These are phyloP conservation scores for Pisolithus microcarpus DNA, from an alignment of 768 basidiomycete genomes.

Conservation along the genomic window DNA sequence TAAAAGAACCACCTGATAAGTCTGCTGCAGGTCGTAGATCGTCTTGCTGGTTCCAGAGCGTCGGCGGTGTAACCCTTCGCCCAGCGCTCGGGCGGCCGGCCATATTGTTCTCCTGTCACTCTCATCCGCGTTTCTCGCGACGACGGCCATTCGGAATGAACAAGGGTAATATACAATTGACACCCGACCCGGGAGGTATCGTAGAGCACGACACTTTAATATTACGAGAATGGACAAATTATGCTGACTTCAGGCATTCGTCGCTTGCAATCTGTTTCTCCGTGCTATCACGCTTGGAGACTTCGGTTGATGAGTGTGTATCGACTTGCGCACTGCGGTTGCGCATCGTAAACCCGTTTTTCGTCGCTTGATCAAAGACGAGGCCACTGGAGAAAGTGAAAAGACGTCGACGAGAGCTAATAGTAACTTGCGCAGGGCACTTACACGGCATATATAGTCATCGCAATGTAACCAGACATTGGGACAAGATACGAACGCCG, in stretches of 20 bases:
- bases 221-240: not conserved
- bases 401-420: not conserved
- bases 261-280: not conserved
- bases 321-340: slow-evolving; percentile 29
- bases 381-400: slow-evolving; percentile 35
- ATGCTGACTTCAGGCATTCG: not conserved
- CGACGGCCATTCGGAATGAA: not conserved
- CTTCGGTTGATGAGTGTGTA: not conserved
- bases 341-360: slow-evolving; percentile 43
- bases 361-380: slow-evolving; percentile 42
- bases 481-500: slow-evolving; percentile 56
- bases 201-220: not conserved
- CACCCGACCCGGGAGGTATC: not conserved
- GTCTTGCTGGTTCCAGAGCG: slow-evolving; percentile 71
- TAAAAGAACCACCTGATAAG: slow-evolving; percentile 5
- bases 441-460: slow-evolving; percentile 52
- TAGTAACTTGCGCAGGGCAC: slow-evolving; percentile 13
- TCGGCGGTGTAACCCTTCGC: slow-evolving; percentile 49
- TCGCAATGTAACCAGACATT: slow-evolving; percentile 49
- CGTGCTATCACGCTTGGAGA: not conserved
- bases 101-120: not conserved
- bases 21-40: slow-evolving; percentile 58
- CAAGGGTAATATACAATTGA: not conserved
- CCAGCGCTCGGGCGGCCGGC: not conserved
- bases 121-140: not conserved